Evolutionary conservation across 2,329 filamentous ascomycete species (phyloP).

Genomic region (Dactylellina haptotyla): DNA sequence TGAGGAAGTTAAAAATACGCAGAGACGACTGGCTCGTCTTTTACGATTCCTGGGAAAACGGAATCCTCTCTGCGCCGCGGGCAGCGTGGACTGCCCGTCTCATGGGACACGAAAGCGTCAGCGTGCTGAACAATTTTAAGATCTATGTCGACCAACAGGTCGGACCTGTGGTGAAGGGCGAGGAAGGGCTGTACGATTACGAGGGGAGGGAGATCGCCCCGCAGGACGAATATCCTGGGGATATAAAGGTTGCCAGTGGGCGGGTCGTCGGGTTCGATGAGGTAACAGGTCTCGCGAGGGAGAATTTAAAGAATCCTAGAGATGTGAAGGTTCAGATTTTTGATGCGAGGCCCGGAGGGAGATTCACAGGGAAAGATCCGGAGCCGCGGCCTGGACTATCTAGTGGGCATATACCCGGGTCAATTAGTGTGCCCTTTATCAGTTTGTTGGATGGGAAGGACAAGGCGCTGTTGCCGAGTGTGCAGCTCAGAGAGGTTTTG

Average conservation of each 20-base stretch:
- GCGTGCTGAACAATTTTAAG: slow-evolving; percentile 94
- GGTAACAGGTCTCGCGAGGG: slow-evolving; percentile 78
- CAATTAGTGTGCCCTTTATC: slow-evolving; percentile 81
- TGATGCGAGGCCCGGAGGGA: slow-evolving; percentile 81
- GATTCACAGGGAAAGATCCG: slow-evolving; percentile 83
- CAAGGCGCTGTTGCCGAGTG: slow-evolving; percentile 78
- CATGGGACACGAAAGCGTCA: slow-evolving; percentile 88
- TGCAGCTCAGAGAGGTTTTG: slow-evolving; percentile 79
- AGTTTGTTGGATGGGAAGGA: slow-evolving; percentile 82
- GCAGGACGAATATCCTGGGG: slow-evolving; percentile 63
- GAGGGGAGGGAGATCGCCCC: slow-evolving; percentile 57
- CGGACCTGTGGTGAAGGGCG: slow-evolving; percentile 85
- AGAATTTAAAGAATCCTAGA: slow-evolving; percentile 68
- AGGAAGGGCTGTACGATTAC: slow-evolving; percentile 55
- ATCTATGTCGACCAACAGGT: slow-evolving; percentile 79
- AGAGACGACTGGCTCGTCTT: slow-evolving; percentile 91
- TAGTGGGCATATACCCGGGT: slow-evolving; percentile 90
- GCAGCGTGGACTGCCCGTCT: slow-evolving; percentile 92
- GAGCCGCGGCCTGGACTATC: slow-evolving; percentile 82
- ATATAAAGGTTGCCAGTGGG: slow-evolving; percentile 66
- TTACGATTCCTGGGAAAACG: slow-evolving; percentile 89
- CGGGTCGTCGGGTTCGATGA: slow-evolving; percentile 85
- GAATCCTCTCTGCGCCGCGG: slow-evolving; percentile 91
- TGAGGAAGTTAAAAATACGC: slow-evolving; percentile 87
- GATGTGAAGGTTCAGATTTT: slow-evolving; percentile 90